A percentile compares a stretch with the other conserved stretches of the same genome.
Conservation (phyloP, 108 stramenopile species). For the Cyclotella sp. region DNA sequence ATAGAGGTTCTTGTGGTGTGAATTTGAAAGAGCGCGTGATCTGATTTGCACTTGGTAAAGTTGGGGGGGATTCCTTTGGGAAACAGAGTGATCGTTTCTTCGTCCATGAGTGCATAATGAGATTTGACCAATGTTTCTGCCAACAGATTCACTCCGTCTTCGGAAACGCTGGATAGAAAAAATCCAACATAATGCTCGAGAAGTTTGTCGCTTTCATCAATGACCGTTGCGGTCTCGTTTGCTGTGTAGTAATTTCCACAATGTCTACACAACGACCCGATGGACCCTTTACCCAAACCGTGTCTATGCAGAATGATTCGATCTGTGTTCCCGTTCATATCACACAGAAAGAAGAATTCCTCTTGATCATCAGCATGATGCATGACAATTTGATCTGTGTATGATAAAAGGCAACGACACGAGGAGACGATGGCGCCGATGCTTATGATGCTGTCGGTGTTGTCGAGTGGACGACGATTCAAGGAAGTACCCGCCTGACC, state of each 20-base stretch:
- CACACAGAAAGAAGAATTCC: constrained; percentile 12
- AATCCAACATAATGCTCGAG: constrained; percentile 5
- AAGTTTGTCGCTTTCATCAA: constrained; percentile 1
- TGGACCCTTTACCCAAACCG: constrained; percentile 21
- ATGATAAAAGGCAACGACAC: constrained; percentile 15
- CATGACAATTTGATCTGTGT: neutral
- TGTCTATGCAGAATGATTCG: constrained; percentile 30
- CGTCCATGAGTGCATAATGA: constrained; percentile 28
- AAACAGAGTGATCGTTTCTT: constrained; percentile 33
- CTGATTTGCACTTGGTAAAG: constrained; percentile 15
- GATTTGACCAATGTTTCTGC: constrained; percentile 31
- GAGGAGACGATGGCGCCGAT: constrained; percentile 3
- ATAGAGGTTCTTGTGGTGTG: constrained; percentile 33
- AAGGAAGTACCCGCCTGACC: too few relatives aligned
- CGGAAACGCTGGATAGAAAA: constrained; percentile 22
- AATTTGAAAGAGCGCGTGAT: constrained; percentile 42
- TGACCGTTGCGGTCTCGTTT: neutral
- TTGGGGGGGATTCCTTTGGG: constrained; percentile 35
- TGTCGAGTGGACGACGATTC: neutral
- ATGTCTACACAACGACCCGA: constrained; percentile 20
- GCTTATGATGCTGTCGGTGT: constrained; percentile 14
- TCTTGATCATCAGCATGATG: neutral
- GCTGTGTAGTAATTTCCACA: constrained; percentile 11
- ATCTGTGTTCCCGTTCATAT: constrained; percentile 7
- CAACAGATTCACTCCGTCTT: constrained; percentile 32